A percentile compares a stretch with the other conserved stretches of the same genome.
Evolutionary conservation across 225 moss, liverwort and hornwort genomes (phyloP).

Genomic region (Pseudisothecium myosuroides): DNA sequence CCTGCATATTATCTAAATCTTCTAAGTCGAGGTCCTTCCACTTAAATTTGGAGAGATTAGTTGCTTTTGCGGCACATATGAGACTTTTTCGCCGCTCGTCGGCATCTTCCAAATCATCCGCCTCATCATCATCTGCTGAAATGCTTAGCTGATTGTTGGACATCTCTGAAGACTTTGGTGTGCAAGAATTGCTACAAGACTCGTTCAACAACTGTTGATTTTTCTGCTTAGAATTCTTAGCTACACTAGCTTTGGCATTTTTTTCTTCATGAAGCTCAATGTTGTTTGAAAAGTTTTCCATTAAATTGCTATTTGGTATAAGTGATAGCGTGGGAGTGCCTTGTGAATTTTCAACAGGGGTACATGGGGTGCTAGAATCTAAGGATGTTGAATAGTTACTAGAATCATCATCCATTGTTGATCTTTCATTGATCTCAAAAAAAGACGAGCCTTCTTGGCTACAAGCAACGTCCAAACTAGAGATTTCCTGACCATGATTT

Average conservation of each 20-base stretch:
- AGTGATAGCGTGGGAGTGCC: not conserved
- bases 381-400: not conserved
- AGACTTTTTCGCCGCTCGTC: conserved; percentile 6
- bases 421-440: not conserved
- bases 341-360: not conserved
- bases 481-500: not conserved
- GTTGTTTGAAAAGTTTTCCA: not conserved
- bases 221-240: not conserved
- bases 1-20: not conserved
- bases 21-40: not conserved
- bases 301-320: not conserved
- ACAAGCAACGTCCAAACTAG: not conserved
- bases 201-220: not conserved
- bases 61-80: conserved; percentile 4
- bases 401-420: not conserved
- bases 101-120: not conserved
- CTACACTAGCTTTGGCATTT: not conserved
- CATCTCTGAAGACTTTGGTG: not conserved
- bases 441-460: not conserved
- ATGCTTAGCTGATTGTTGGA: not conserved
- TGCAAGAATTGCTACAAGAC: not conserved
- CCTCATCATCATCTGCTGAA: not conserved
- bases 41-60: conserved; percentile 1
- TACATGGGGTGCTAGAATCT: not conserved
- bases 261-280: not conserved